Conservation (phyloP, 306 rosid genomes). For the Mimosa pudica region DNA sequence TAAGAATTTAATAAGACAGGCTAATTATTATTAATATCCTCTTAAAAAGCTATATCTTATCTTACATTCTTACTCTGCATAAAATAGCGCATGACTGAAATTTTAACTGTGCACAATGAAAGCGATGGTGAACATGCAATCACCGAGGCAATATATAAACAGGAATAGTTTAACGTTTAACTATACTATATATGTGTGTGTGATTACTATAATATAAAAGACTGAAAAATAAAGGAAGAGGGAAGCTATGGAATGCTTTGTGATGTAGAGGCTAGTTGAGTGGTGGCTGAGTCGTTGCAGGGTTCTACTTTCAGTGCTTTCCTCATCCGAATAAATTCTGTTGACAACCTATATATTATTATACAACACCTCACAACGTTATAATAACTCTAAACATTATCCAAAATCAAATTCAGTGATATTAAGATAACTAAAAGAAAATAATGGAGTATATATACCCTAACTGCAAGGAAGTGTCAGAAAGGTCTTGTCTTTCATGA, state of each 20-base stretch:
- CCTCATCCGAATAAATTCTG: slow-evolving; percentile 46
- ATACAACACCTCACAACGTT: slow-evolving; percentile 5
- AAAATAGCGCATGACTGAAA: background rate
- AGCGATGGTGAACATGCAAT: background rate
- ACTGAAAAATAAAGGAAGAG: background rate
- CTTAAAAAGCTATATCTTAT: background rate
- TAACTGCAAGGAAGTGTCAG: slow-evolving; percentile 65
- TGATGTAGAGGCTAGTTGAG: slow-evolving; percentile 56
- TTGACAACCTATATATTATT: slow-evolving; percentile 46
- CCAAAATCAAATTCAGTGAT: background rate
- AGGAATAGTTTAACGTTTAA: background rate
- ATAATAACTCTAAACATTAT: background rate
- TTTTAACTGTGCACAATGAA: background rate
- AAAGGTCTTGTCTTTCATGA: slow-evolving; percentile 48
- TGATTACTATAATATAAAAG: too few relatives aligned
- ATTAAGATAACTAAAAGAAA: too few relatives aligned
- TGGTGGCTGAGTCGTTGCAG: slow-evolving; percentile 43
- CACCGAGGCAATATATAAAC: background rate
- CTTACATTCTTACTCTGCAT: background rate
- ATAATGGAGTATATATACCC: slow-evolving; percentile 54
- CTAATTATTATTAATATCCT: background rate
- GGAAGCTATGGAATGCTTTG: slow-evolving; percentile 3
- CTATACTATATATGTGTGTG: background rate
- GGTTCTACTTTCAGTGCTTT: slow-evolving; percentile 42
- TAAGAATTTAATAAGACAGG: background rate